These are phyloP conservation scores for Astragalus glycyphyllos DNA, from an alignment of 306 rosid genomes.

Conservation along the genomic window DNA sequence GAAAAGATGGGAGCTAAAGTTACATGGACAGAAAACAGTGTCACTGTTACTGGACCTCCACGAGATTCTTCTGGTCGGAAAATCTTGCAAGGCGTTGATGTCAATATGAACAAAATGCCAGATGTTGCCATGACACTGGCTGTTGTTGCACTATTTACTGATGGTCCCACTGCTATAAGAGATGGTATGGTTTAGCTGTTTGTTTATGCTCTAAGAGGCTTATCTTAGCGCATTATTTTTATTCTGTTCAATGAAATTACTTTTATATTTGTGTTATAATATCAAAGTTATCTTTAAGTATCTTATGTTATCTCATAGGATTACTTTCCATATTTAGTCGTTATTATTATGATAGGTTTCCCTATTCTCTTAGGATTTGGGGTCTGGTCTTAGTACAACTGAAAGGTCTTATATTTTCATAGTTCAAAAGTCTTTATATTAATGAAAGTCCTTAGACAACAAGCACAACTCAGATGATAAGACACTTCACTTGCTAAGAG, in stretches of 20 bases:
- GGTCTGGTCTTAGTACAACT: background rate
- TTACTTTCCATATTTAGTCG: background rate
- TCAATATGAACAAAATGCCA: slow-evolving; percentile 99
- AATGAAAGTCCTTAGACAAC: background rate
- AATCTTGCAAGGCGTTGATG: slow-evolving; percentile 81
- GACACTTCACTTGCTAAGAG: too few relatives aligned
- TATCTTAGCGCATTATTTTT: background rate
- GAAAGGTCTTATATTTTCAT: too few relatives aligned
- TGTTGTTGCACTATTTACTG: slow-evolving; percentile 89
- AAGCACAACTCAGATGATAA: too few relatives aligned
- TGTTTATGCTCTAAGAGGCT: slow-evolving; percentile 1
- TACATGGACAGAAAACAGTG: slow-evolving; percentile 93
- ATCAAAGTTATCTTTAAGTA: background rate
- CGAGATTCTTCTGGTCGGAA: slow-evolving; percentile 65
- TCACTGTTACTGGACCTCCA: slow-evolving; percentile 83
- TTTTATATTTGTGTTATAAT: slow-evolving; percentile 18
- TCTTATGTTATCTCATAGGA: background rate
- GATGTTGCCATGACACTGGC: slow-evolving; percentile 99
- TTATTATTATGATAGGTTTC: background rate
- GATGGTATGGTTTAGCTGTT: slow-evolving; percentile 69
- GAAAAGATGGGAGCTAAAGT: slow-evolving; percentile 99
- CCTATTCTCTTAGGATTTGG: background rate
- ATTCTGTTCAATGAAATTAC: slow-evolving; percentile 3
- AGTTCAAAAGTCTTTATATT: too few relatives aligned
- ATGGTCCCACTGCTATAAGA: slow-evolving; percentile 88